Percentiles rank a stretch among this genome's conserved stretches.
Evolutionary conservation across 306 rosid genomes (phyloP).

Genomic region (Spatholobus suberectus): DNA sequence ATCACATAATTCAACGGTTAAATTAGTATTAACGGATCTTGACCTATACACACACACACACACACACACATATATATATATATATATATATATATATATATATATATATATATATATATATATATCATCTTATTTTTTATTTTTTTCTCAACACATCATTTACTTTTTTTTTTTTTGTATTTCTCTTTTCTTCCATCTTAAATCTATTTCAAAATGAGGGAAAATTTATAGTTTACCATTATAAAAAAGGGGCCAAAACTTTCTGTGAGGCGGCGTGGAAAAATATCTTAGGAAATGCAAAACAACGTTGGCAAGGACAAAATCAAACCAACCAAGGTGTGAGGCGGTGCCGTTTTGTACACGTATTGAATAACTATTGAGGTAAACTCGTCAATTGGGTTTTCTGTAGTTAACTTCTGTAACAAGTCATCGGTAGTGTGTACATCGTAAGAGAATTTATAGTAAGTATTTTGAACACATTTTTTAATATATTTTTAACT

Average conservation of each 20-base stretch:
- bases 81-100: too few species aligned
- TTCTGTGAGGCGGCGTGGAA: slow-evolving; percentile 57
- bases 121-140: too few species aligned
- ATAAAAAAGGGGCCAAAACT: background rate
- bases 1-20: too few species aligned
- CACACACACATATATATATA: too few species aligned
- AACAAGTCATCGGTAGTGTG: background rate
- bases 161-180: too few species aligned
- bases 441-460: background rate
- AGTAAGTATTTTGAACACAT: too few species aligned
- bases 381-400: background rate
- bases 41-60: too few species aligned
- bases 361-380: background rate
- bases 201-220: background rate
- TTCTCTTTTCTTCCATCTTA: too few species aligned
- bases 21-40: too few species aligned
- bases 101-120: too few species aligned
- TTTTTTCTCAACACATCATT: too few species aligned
- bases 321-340: background rate
- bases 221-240: background rate
- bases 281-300: background rate
- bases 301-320: background rate
- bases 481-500: too few species aligned
- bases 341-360: slow-evolving; percentile 32
- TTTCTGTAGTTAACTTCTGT: background rate